These are phyloP conservation scores for Apophysomyces elegans DNA, from an alignment of 371 early-diverging fungal genomes.

Conservation along the genomic window DNA sequence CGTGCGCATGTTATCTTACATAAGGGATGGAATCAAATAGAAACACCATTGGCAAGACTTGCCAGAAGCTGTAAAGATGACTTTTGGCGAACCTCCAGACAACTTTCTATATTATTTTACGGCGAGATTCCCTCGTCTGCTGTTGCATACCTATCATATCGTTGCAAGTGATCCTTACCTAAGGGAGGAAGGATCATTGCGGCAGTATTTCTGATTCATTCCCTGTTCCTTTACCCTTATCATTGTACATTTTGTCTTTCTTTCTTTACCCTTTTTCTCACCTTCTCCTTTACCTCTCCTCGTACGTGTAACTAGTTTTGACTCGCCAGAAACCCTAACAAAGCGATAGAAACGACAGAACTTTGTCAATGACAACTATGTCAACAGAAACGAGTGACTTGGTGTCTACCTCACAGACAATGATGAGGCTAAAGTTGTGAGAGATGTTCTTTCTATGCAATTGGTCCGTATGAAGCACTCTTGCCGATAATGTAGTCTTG, in stretches of 20 bases:
- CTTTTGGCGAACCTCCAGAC: constrained; percentile 88
- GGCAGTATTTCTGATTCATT: constrained; percentile 60
- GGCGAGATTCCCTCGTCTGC: constrained; percentile 85
- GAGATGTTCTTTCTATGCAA: no score
- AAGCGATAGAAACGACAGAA: no score
- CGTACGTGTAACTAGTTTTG: no score
- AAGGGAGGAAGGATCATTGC: constrained; percentile 65
- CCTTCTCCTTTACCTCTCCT: constrained; percentile 1
- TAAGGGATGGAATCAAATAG: constrained; percentile 31
- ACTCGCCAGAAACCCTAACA: no score
- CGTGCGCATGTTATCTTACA: background rate
- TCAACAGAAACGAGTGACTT: no score
- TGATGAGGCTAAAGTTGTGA: no score
- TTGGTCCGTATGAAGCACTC: no score
- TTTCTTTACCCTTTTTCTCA: constrained; percentile 3
- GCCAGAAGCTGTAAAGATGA: constrained; percentile 71
- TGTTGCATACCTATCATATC: constrained; percentile 77
- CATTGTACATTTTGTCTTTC: background rate
- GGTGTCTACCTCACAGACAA: no score
- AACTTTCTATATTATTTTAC: constrained; percentile 90
- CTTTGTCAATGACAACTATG: no score
- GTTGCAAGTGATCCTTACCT: constrained; percentile 47
- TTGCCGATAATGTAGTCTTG: no score
- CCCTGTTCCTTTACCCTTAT: constrained; percentile 5
- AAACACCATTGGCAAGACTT: constrained; percentile 97